Percentiles rank a stretch among this genome's conserved stretches.
phyloP scores from a whole-genome alignment of 345 rosid genomes.

The Lagerstroemia speciosa region DNA sequence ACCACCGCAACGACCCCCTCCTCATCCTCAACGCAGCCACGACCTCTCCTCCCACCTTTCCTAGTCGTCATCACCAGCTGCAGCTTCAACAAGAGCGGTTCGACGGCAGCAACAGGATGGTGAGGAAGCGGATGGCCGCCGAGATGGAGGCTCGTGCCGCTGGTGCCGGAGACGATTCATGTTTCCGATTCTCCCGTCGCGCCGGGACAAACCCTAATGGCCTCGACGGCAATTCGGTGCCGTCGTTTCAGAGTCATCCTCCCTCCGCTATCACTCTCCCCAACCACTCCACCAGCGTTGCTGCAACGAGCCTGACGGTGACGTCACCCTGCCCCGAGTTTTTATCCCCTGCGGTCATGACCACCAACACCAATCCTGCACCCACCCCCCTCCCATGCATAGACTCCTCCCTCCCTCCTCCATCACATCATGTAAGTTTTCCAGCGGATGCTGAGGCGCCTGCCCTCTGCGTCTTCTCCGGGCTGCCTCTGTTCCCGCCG shows the following conservation, averaged over 20 bases:
- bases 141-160: constrained; percentile 42
- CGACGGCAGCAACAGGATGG: constrained; percentile 34
- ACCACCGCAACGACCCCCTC: background rate
- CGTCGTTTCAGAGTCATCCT: background rate
- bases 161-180: constrained; percentile 14
- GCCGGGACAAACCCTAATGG: constrained; percentile 20
- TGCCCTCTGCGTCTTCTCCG: constrained; percentile 86
- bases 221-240: background rate
- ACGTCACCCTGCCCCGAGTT: constrained; percentile 46
- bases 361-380: constrained; percentile 22
- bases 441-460: constrained; percentile 29
- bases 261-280: constrained; percentile 12
- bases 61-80: background rate
- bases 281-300: constrained; percentile 56
- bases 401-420: constrained; percentile 50
- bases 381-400: constrained; percentile 5
- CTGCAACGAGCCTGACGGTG: constrained; percentile 35
- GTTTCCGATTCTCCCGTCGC: constrained; percentile 22
- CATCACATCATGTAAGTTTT: constrained; percentile 17
- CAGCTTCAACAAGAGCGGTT: too few species aligned
- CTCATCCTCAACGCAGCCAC: background rate
- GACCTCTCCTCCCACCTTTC: background rate
- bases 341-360: constrained; percentile 23
- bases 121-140: constrained; percentile 76
- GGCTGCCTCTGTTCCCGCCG: constrained; percentile 81